Percentiles rank a stretch among this genome's conserved stretches.
Conservation (phyloP, 768 basidiomycete species). For the Hygrocybe punicea region DNA sequence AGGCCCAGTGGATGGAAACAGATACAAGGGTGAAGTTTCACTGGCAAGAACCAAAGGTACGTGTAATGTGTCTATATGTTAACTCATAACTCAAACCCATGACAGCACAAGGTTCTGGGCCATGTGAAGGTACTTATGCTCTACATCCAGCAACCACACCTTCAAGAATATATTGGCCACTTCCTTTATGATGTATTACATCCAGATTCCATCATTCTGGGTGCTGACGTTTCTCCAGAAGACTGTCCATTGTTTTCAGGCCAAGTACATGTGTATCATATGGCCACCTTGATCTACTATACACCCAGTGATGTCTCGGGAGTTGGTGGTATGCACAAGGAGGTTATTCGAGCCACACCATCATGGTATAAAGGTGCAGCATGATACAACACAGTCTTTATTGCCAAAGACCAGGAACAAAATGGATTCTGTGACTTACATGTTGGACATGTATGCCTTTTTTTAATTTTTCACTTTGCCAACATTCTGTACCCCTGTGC, state of each 20-base stretch:
- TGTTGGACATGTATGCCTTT: constrained; percentile 25
- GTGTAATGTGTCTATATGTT: too few relatives aligned
- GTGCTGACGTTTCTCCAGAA: not conserved
- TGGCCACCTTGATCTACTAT: not conserved
- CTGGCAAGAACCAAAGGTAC: too few relatives aligned
- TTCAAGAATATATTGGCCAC: constrained; percentile 18
- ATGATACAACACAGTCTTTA: constrained; percentile 25
- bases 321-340: constrained; percentile 17
- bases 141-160: not conserved
- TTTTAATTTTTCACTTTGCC: constrained; percentile 26
- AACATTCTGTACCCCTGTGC: constrained; percentile 24
- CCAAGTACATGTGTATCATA: not conserved
- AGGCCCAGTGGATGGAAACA: too few relatives aligned
- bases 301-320: not conserved
- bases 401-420: constrained; percentile 10
- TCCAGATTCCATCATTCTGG: not conserved
- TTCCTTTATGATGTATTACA: constrained; percentile 23
- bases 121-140: not conserved
- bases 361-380: constrained; percentile 17
- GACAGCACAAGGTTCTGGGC: not conserved
- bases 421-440: constrained; percentile 22
- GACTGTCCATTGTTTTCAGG: constrained; percentile 4
- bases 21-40: too few relatives aligned
- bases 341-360: constrained; percentile 25
- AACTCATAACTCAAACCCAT: too few relatives aligned